Evolutionary conservation across 306 rosid genomes (phyloP), one percentile per base, ranked within the genome.

Genomic region (Sechiopsis laciniata): DNA sequence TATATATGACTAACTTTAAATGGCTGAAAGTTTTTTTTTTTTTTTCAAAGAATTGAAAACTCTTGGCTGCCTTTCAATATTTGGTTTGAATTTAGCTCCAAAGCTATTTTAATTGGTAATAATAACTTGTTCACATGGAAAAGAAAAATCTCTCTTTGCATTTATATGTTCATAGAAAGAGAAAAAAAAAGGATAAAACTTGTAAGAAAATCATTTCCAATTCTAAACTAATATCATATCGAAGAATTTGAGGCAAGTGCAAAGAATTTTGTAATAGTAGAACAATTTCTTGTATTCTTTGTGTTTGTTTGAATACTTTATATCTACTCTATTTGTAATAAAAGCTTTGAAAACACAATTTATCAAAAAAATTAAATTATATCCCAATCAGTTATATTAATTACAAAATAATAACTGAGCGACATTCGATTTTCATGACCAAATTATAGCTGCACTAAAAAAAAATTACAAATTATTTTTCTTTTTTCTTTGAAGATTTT

Each of bases 51-150:
- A 65, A 42, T 17, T 10, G 35, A 17, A 67, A 46, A 19, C 37
- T 46, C 12, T 46, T 66, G 56, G 37, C 72, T 6, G 32, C 72
- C 17, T 67, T 21, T 19, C 29, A 40, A 40, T 45, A 46, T 46
- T 45, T 46, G 19, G 40, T 50, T 69, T 50, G 73, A 69, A 50
- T 69, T 68, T 69, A 46, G 58, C 20, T 62, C 20, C 45, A 45
- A 67, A 67, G 6, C 37, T 12, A 13, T 7, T 20, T 20, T 67
- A 46, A 45, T 67, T 11, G 16, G 17, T 40, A 5, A 42, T 10
- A 0, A 16, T 66, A 66, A 66, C 17, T 63, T 61, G 11, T 61
- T 63, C 70, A 37, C 70, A 37, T 63, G 51, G 0, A 15, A 63
- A n/a, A 64, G 8, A 37, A 63, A n/a, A 35, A 21, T 22, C 35